A percentile compares a stretch with the other conserved stretches of the same genome.
These are phyloP conservation scores for Globisporangium middletonii DNA, from an alignment of 352 stramenopile species.

Conservation along the genomic window DNA sequence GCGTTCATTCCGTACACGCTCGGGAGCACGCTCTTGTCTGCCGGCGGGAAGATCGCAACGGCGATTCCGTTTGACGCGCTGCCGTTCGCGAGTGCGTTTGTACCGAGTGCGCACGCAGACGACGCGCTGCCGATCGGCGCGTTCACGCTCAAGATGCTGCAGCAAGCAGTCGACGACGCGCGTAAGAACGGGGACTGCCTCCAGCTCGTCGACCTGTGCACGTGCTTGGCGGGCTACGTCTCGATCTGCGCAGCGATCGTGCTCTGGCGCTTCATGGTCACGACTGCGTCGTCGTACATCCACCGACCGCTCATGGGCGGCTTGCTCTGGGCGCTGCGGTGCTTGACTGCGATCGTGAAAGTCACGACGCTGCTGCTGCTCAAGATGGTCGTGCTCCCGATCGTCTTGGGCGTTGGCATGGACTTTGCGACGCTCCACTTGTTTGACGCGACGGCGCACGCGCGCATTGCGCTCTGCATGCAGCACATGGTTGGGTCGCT, in stretches of 20 bases:
- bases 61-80: conserved; percentile 37
- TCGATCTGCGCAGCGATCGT: conserved; percentile 83
- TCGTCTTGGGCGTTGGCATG: conserved; percentile 91
- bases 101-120: conserved; percentile 13
- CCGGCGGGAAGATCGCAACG: conserved; percentile 48
- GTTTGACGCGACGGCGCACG: conserved; percentile 76
- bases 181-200: conserved; percentile 72
- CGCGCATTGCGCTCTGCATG: conserved; percentile 80
- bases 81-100: conserved; percentile 16
- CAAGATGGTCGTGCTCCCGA: conserved; percentile 97
- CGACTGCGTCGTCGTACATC: conserved; percentile 77
- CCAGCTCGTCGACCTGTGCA: conserved; percentile 81
- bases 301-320: conserved; percentile 77
- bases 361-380: conserved; percentile 93
- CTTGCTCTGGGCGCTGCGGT: conserved; percentile 73
- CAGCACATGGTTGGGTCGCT: conserved; percentile 88
- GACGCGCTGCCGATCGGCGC: conserved; percentile 15
- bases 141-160: conserved; percentile 51
- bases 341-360: conserved; percentile 88
- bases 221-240: conserved; percentile 70
- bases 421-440: conserved; percentile 90
- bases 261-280: conserved; percentile 82
- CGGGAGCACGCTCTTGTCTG: conserved; percentile 86
- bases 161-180: conserved; percentile 46
- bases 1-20: conserved; percentile 94